Evolutionary conservation across 345 rosid species (phyloP).

Genomic region (Chamaenerion angustifolium): DNA sequence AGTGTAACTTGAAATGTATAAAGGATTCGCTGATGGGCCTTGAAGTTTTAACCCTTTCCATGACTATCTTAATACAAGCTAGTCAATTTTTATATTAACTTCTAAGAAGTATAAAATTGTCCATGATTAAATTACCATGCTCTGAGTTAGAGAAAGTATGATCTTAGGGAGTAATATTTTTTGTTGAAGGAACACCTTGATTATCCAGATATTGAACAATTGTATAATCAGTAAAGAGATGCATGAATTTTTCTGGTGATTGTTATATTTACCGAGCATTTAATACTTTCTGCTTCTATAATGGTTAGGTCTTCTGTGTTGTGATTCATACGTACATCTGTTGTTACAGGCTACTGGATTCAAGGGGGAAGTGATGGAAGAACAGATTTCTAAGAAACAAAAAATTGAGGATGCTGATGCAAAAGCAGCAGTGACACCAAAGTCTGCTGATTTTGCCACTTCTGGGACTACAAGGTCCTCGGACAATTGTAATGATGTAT

Average conservation of each 20-base stretch:
- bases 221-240: constrained; percentile 21
- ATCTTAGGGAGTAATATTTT: too few relatives aligned
- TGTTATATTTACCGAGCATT: neutral
- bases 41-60: too few relatives aligned
- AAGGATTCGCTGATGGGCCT: too few relatives aligned
- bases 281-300: neutral
- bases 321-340: constrained; percentile 9
- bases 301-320: constrained; percentile 3
- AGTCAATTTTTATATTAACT: too few relatives aligned
- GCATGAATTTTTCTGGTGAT: constrained; percentile 8
- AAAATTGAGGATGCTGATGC: constrained; percentile 38
- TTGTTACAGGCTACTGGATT: constrained; percentile 55
- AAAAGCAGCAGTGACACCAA: constrained; percentile 16
- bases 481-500: constrained; percentile 18
- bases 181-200: too few relatives aligned
- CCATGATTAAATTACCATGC: too few relatives aligned
- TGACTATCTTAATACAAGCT: too few relatives aligned
- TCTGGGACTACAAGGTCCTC: constrained; percentile 17
- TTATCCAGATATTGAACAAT: too few relatives aligned
- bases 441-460: constrained; percentile 26
- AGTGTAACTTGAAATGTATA: too few relatives aligned
- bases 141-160: too few relatives aligned
- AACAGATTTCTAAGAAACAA: constrained; percentile 49
- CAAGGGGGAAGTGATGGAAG: constrained; percentile 45
- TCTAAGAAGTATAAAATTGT: too few relatives aligned